Conservation (phyloP, 306 rosid species). For the Acacia acuminata region DNA sequence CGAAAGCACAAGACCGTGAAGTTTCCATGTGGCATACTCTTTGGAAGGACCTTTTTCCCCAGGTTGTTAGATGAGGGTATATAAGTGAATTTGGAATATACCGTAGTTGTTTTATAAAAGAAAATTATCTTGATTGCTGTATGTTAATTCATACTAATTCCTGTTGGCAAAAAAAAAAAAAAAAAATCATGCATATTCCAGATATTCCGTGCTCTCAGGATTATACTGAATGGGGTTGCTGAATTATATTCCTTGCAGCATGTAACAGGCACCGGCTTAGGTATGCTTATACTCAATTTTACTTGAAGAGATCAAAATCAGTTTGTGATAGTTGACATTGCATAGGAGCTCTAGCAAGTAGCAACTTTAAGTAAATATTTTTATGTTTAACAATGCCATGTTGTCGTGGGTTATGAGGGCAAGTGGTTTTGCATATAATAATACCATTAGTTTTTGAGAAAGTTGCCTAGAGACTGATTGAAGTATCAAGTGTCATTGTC, state of each 20-base stretch:
- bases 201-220: slow-evolving; percentile 89
- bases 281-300: slow-evolving; percentile 42
- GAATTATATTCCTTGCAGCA: slow-evolving; percentile 86
- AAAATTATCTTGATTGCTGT: slow-evolving; percentile 31
- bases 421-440: no score
- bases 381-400: no score
- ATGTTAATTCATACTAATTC: background rate
- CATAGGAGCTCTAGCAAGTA: background rate
- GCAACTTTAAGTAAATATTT: no score
- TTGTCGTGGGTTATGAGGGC: no score
- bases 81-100: background rate
- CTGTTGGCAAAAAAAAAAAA: background rate
- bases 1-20: slow-evolving; percentile 59
- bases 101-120: background rate
- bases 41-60: slow-evolving; percentile 94
- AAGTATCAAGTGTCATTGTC: no score
- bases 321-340: slow-evolving; percentile 19
- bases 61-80: slow-evolving; percentile 47
- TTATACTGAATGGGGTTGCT: slow-evolving; percentile 81
- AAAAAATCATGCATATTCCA: slow-evolving; percentile 25
- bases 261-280: slow-evolving; percentile 98
- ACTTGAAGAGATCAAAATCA: slow-evolving; percentile 22
- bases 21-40: slow-evolving; percentile 86
- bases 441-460: no score
- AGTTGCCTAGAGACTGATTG: no score